A percentile compares a stretch with the other conserved stretches of the same genome.
phyloP scores from a whole-genome alignment of 495 filamentous ascomycete species.

The Thermochaetoides thermophila region DNA sequence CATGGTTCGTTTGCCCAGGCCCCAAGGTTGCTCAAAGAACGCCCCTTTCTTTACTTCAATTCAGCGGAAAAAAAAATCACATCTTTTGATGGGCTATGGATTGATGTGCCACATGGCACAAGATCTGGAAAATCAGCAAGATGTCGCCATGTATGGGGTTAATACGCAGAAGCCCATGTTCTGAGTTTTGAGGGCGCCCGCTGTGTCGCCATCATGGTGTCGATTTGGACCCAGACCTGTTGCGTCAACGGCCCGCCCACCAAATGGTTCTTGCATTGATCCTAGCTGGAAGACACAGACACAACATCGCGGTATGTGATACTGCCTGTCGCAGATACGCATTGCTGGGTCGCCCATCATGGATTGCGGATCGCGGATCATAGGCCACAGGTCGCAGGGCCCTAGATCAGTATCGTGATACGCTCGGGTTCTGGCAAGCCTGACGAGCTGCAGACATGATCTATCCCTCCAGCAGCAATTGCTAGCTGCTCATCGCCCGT shows the following conservation, averaged over 20 bases:
- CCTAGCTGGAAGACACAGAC: slow-evolving; percentile 12
- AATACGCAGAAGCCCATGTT: slow-evolving; percentile 13
- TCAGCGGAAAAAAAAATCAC: slow-evolving; percentile 11
- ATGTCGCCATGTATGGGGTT: slow-evolving; percentile 17
- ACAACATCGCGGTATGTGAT: slow-evolving; percentile 12
- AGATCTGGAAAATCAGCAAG: slow-evolving; percentile 20
- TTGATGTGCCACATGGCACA: slow-evolving; percentile 28
- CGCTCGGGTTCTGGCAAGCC: no score
- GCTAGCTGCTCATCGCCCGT: no score
- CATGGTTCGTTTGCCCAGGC: slow-evolving; percentile 14
- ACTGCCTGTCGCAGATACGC: slow-evolving; percentile 6
- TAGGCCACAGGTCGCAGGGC: no score
- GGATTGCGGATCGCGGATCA: no score
- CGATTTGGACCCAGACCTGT: slow-evolving; percentile 5
- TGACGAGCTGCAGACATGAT: no score
- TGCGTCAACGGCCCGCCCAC: slow-evolving; percentile 10
- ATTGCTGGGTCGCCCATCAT: slow-evolving; percentile 1
- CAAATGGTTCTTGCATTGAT: slow-evolving; percentile 7
- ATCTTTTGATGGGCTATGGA: slow-evolving; percentile 12
- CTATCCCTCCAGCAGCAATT: no score
- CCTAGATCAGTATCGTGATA: no score
- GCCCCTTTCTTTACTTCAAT: slow-evolving; percentile 11
- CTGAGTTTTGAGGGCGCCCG: slow-evolving; percentile 13
- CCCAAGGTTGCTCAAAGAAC: slow-evolving; percentile 11
- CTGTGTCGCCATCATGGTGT: slow-evolving; percentile 15